phyloP scores from a whole-genome alignment of 768 basidiomycete genomes.

The Coprinellus micaceus region DNA sequence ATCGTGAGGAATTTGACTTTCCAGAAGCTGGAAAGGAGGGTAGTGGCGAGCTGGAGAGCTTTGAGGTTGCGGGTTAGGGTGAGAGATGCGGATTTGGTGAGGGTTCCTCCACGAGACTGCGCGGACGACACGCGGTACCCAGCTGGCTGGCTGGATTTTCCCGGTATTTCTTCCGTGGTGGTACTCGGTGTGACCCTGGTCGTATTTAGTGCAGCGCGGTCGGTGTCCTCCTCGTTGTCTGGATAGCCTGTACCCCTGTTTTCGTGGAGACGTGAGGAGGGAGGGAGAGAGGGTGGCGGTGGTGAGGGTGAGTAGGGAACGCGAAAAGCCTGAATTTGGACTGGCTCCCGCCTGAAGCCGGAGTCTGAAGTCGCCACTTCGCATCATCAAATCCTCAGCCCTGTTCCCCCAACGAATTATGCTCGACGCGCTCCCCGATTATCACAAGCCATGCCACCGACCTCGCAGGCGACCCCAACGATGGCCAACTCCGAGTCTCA shows the following conservation, averaged over 20 bases:
- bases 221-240: neutral
- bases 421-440: neutral
- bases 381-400: neutral
- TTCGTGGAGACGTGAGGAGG: neutral
- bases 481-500: conserved; percentile 9
- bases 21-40: conserved; percentile 11
- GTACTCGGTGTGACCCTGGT: neutral
- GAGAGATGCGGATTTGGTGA: neutral
- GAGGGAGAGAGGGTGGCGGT: neutral
- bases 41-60: conserved; percentile 1
- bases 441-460: neutral
- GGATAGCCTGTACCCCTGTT: neutral
- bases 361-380: neutral
- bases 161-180: neutral
- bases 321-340: conserved; percentile 7
- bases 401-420: conserved; percentile 1
- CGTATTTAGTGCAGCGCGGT: neutral
- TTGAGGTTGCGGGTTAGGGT: no score
- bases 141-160: neutral
- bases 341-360: neutral
- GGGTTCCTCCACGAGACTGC: neutral
- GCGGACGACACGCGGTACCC: conserved; percentile 2
- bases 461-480: neutral
- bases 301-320: neutral
- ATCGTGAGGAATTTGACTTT: conserved; percentile 33